Evolutionary conservation across 2,329 filamentous ascomycete species (phyloP).

Genomic region (Trichoderma sp.): DNA sequence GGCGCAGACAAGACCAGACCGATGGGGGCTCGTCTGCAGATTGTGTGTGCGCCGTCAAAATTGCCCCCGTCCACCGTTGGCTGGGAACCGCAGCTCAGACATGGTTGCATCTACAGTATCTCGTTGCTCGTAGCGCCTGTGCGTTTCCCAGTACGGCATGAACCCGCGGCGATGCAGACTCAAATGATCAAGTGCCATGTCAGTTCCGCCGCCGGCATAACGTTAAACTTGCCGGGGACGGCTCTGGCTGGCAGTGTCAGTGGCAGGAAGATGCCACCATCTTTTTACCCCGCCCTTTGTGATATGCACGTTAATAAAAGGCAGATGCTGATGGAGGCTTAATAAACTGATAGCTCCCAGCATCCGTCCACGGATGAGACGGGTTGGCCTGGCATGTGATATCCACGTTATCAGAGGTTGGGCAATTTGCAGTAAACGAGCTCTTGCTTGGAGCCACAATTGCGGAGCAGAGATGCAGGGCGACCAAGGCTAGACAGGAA

Average conservation of each 20-base stretch:
- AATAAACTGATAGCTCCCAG: constrained; percentile 15
- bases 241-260: neutral
- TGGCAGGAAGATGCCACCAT: neutral
- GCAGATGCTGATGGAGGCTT: constrained; percentile 1
- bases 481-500: neutral
- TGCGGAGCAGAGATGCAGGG: constrained; percentile 23
- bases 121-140: neutral
- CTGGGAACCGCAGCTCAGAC: constrained; percentile 6
- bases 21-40: constrained; percentile 13
- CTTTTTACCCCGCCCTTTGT: constrained; percentile 24
- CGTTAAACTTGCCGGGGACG: neutral
- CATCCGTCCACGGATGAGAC: constrained; percentile 1
- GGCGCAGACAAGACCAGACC: neutral
- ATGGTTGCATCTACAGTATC: constrained; percentile 4
- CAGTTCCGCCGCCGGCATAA: constrained; percentile 14
- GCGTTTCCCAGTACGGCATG: neutral
- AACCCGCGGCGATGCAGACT: constrained; percentile 13
- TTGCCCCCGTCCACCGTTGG: constrained; percentile 10
- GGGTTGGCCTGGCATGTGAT: constrained; percentile 22
- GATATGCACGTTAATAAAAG: constrained; percentile 22
- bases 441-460: constrained; percentile 11
- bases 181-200: constrained; percentile 15
- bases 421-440: constrained; percentile 21
- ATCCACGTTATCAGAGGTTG: constrained; percentile 19
- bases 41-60: constrained; percentile 14